A percentile compares a stretch with the other conserved stretches of the same genome.
phyloP scores from a whole-genome alignment of 306 rosid species.

The Alnus glutinosa region DNA sequence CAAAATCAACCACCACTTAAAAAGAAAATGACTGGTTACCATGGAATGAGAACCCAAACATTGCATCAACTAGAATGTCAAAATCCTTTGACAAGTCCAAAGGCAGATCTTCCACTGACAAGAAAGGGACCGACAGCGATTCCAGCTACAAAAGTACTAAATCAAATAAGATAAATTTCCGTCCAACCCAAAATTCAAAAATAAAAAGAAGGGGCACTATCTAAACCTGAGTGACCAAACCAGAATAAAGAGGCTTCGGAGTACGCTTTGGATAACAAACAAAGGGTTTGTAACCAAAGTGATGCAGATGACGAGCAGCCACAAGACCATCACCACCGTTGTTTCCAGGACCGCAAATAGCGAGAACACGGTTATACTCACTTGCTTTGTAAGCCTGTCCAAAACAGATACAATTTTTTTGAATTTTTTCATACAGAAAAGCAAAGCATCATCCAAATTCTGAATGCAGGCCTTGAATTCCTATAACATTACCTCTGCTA shows the following conservation, averaged over 20 bases:
- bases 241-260: constrained; percentile 76
- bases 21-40: constrained; percentile 47
- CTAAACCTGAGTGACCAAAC: constrained; percentile 86
- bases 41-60: constrained; percentile 95
- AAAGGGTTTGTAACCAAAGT: constrained; percentile 76
- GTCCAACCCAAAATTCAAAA: constrained; percentile 17
- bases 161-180: constrained; percentile 32
- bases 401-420: constrained; percentile 17
- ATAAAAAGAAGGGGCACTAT: constrained; percentile 19
- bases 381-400: constrained; percentile 67
- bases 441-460: constrained; percentile 7
- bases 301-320: constrained; percentile 91
- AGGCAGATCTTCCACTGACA: constrained; percentile 76
- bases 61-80: constrained; percentile 77
- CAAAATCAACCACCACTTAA: constrained; percentile 3
- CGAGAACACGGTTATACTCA: constrained; percentile 72
- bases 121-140: constrained; percentile 79
- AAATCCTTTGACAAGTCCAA: constrained; percentile 67
- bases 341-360: constrained; percentile 95
- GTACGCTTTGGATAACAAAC: constrained; percentile 89
- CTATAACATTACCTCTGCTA: constrained; percentile 66
- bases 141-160: constrained; percentile 65
- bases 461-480: not conserved
- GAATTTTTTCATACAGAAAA: constrained; percentile 5
- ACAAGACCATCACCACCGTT: constrained; percentile 97